Base-by-base conservation (phyloP, 2,329 filamentous ascomycete species). In the Fusarium floridanum region DNA sequence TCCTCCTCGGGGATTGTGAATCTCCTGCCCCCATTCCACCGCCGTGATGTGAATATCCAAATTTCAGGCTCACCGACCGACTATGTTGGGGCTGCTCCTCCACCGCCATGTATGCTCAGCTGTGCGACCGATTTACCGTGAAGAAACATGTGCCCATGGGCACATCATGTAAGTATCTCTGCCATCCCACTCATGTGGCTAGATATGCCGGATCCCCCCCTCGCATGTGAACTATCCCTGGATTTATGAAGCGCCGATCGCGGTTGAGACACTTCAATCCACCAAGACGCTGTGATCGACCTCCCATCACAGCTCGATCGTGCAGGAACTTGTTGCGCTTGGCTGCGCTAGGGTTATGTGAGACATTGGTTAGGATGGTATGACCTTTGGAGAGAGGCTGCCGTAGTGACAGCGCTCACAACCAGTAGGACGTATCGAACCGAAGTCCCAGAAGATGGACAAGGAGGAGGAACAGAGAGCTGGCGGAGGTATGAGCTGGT, bases 1-100 rank as follows among this genome's bases (percentile, higher is more conserved):
- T 83, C 81, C 22, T 83, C 84, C 81, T 89, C 89, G 56, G 83
- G 84, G 70, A 90, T 84, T 80, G 86, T 87, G 79, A 90, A 89
- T 17, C 84, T 87, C 24, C 85, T 83, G 11, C 86, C 87, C 1
- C 76, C 66, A 36, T 2, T 80, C 80, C 17, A 82, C 81, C 2
- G 86, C 82, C 29, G 80, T 83, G 17, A 90, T 82, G 78, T 82
- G 80, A 90, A 89, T 68, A 83, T 78, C 9, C 86, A 87, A 11
- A 84, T 87, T 11, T 87, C 87, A 8, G 83, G 85, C 56, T 82
- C 76, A 45, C 88, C 88, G 1, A 79, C 80, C 5, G 87, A 89
- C 17, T 79, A 81, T n/a, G 80, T 67, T 1, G 85, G 86, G 12
- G 79, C 71, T 22, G 86, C 86, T 10, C 81, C 16, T 81, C 77